phyloP scores from a whole-genome alignment of 176 grass and related monocot genomes.

The Avena eriantha region DNA sequence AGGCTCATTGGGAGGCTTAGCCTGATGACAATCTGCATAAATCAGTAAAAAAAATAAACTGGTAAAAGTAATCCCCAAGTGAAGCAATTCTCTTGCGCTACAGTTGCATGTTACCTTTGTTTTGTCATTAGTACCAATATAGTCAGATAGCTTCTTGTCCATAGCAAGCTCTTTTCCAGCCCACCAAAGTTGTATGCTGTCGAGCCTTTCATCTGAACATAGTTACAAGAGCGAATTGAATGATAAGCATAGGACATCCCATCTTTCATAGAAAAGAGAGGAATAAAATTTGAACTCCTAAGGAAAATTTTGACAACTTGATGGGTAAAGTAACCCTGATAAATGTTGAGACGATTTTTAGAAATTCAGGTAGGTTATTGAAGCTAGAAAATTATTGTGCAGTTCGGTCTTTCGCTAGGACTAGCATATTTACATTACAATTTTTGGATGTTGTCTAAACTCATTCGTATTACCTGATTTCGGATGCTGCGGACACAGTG shows the following conservation, averaged over 20 bases:
- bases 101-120: slow-evolving; percentile 58
- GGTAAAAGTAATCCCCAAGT: background rate
- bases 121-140: slow-evolving; percentile 72
- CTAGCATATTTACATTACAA: background rate
- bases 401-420: background rate
- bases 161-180: slow-evolving; percentile 65
- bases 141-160: slow-evolving; percentile 57
- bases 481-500: slow-evolving; percentile 4
- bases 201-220: slow-evolving; percentile 33
- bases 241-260: background rate
- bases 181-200: slow-evolving; percentile 54
- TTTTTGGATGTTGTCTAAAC: background rate
- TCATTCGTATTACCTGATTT: slow-evolving; percentile 42
- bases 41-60: background rate
- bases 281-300: background rate
- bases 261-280: background rate
- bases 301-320: background rate
- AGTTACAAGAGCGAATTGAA: slow-evolving; percentile 7
- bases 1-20: background rate
- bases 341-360: background rate
- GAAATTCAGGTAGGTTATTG: background rate
- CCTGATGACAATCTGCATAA: slow-evolving; percentile 56
- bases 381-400: background rate
- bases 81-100: slow-evolving; percentile 9
- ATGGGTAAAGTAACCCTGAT: background rate